Conservation (phyloP, 2,329 filamentous ascomycete genomes). For the Apiospora phragmitis region DNA sequence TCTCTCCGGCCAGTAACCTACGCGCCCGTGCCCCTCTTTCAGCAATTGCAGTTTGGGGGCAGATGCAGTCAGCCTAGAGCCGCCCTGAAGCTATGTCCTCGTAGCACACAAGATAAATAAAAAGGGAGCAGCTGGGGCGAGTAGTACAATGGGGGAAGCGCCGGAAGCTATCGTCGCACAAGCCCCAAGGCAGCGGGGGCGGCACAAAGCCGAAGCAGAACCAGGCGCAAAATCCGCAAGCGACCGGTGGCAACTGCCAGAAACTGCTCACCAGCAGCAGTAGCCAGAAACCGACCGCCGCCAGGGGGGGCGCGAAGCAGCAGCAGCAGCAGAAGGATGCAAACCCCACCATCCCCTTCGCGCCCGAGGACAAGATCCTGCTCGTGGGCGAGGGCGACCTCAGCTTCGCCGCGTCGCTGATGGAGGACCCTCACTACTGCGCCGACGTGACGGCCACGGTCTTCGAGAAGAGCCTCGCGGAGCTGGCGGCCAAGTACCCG, state of each 20-base stretch:
- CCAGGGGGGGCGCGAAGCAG: background rate
- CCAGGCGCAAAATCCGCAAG: background rate
- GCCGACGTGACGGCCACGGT: constrained; percentile 69
- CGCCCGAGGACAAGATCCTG: constrained; percentile 66
- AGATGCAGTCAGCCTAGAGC: background rate
- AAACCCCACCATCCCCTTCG: constrained; percentile 66
- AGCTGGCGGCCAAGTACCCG: constrained; percentile 73
- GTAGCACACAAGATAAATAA: background rate
- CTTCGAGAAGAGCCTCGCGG: constrained; percentile 56
- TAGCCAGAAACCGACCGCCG: constrained; percentile 16
- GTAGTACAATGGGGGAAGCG: constrained; percentile 39
- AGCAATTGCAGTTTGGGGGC: background rate
- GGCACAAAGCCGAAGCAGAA: background rate
- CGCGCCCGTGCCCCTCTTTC: background rate
- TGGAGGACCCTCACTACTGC: constrained; percentile 62
- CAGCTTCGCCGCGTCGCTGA: constrained; percentile 70
- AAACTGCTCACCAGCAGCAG: constrained; percentile 19
- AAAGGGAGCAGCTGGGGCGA: constrained; percentile 4
- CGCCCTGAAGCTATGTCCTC: background rate
- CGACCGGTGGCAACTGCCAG: constrained; percentile 17
- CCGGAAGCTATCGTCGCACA: constrained; percentile 28
- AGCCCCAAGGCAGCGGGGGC: constrained; percentile 16
- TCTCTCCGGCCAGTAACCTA: background rate
- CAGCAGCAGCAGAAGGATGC: constrained; percentile 31
- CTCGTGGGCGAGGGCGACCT: constrained; percentile 81